These are phyloP conservation scores for Coccomyxa subellipsoidea DNA, from an alignment of 163 green algal genomes.

Conservation along the genomic window DNA sequence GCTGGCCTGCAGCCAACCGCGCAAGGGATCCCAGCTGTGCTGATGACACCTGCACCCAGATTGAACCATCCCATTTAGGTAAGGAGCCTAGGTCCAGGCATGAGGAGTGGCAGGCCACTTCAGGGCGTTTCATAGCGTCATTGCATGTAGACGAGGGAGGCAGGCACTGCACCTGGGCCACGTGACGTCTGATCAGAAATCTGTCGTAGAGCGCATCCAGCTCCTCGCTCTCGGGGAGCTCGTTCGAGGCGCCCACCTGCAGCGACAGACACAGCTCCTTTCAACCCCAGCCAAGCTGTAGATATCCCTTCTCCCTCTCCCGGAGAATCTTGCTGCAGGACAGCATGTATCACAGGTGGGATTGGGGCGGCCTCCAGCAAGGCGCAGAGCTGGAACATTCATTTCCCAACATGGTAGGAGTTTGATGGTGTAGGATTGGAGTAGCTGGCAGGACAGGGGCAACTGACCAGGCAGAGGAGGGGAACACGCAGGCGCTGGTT, in stretches of 20 bases:
- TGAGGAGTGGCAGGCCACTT: background rate
- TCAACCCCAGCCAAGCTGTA: background rate
- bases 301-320: background rate
- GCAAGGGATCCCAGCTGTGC: slow-evolving; percentile 43
- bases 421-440: too few relatives aligned
- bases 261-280: background rate
- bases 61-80: background rate
- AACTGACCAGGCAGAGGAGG: slow-evolving; percentile 69
- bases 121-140: background rate
- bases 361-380: background rate
- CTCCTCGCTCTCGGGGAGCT: slow-evolving; percentile 95
- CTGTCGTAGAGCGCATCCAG: slow-evolving; percentile 94
- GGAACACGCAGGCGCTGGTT: slow-evolving; percentile 66
- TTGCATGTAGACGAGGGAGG: too few relatives aligned
- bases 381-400: background rate
- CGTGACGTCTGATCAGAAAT: slow-evolving; percentile 83
- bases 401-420: too few relatives aligned
- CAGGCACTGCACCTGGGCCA: slow-evolving; percentile 69
- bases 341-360: background rate
- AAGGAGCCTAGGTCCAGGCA: background rate
- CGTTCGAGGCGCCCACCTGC: slow-evolving; percentile 90
- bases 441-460: background rate
- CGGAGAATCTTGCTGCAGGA: too few relatives aligned
- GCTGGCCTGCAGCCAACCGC: slow-evolving; percentile 27
- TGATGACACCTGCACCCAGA: slow-evolving; percentile 13